Evolutionary conservation across 306 rosid species (phyloP), one percentile per base, ranked within the genome.

Genomic region (Quercus agrifolia): DNA sequence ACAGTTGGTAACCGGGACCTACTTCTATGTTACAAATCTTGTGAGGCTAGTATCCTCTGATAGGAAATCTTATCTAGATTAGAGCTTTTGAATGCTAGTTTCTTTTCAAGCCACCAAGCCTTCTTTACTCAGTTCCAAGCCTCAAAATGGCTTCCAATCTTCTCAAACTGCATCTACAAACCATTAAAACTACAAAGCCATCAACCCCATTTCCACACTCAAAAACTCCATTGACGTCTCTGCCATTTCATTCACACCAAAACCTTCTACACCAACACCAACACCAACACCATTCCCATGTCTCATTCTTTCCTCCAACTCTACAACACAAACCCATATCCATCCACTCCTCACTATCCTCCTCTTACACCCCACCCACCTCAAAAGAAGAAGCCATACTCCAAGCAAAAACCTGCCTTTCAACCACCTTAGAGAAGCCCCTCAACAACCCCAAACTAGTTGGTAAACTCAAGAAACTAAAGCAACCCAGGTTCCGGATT

Each of bases 331-430:
- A 83, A 77, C 82, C 85, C 72, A 80, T 77, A 70, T 62, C 21
- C 44, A 74, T 85, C 77, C 81, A 80, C 33, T 87, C 85, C 11
- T 89, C 95, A 13, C 80, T 85, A 18, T 85, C 92, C 75, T 85
- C 90, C 84, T 83, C 90, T 85, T 84, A 91, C 28, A 87, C 78
- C 31, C 99, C 97, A 79, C 99, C 99, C 63, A 77, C 55, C 86
- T 85, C 99, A 69, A 93, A 89, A 82, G 94, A 89, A 46, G 93
- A 93, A 13, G 97, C 97, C 79, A 82, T 93, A 46, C 78, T 83
- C 6, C 97, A 92, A 79, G 99, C 96, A 83, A 91, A 89, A 74
- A 86, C 86, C 71, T 91, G 97, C 68, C 92, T 95, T 88, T 85
- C 91, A 52, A 81, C 85, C 62, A 78, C 93, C 79, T 79, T 91